A percentile compares a stretch with the other conserved stretches of the same genome.
These are phyloP conservation scores for Neonothopanus nambi DNA, from an alignment of 1,284 basidiomycete species.

Conservation along the genomic window DNA sequence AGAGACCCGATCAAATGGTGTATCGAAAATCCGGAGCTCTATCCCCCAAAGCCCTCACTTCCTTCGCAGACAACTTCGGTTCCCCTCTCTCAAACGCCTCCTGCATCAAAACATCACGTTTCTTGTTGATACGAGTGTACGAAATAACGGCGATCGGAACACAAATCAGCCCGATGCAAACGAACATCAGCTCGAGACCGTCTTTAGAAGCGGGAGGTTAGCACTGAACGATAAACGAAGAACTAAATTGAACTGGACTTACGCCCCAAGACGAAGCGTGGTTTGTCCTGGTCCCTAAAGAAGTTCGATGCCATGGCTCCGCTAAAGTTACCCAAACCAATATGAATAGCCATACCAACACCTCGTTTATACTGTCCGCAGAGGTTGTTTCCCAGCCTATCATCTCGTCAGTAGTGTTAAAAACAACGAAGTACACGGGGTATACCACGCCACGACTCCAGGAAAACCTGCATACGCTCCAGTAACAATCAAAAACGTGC, in stretches of 20 bases:
- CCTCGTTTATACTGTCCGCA: slow-evolving; percentile 68
- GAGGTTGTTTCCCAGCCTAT: slow-evolving; percentile 61
- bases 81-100: slow-evolving; percentile 34
- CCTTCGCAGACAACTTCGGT: slow-evolving; percentile 35
- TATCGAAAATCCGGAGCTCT: slow-evolving; percentile 67
- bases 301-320: slow-evolving; percentile 62
- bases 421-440: background rate
- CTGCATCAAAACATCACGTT: slow-evolving; percentile 37
- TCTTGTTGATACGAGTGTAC: slow-evolving; percentile 58
- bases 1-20: slow-evolving; percentile 50
- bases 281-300: slow-evolving; percentile 57
- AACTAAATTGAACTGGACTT: slow-evolving; percentile 28
- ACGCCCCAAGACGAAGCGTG: slow-evolving; percentile 65
- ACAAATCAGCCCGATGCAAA: slow-evolving; percentile 59
- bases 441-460: slow-evolving; percentile 65
- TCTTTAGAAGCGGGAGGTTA: slow-evolving; percentile 42
- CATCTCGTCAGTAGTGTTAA: background rate
- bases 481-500: slow-evolving; percentile 58
- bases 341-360: slow-evolving; percentile 62
- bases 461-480: slow-evolving; percentile 65
- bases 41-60: slow-evolving; percentile 58
- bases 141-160: slow-evolving; percentile 48
- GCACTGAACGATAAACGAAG: no score
- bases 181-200: slow-evolving; percentile 66
- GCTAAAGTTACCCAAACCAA: slow-evolving; percentile 59